Percentiles rank a stretch among this genome's conserved stretches.
Evolutionary conservation across 768 basidiomycete species (phyloP).

Genomic region (Termitomyces sp.): DNA sequence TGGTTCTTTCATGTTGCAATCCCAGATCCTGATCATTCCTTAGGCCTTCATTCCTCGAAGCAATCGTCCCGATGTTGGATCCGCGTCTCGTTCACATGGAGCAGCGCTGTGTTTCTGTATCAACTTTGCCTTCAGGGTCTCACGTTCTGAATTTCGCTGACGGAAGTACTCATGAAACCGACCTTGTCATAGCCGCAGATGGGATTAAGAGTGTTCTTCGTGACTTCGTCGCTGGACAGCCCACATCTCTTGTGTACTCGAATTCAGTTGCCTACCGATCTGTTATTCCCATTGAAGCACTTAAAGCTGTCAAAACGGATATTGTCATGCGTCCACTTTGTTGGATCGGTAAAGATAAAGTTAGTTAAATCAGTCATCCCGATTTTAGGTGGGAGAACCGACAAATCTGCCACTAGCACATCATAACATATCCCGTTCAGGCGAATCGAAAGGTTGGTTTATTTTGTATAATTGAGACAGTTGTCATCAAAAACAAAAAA

Average conservation of each 20-base stretch:
- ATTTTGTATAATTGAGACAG: not conserved
- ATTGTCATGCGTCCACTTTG: constrained; percentile 31
- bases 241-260: constrained; percentile 31
- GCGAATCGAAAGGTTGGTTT: constrained; percentile 30
- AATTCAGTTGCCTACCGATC: constrained; percentile 45
- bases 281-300: constrained; percentile 31
- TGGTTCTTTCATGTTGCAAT: not conserved
- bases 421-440: constrained; percentile 46
- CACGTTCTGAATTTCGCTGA: constrained; percentile 41
- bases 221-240: constrained; percentile 20
- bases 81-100: constrained; percentile 38
- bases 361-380: constrained; percentile 10
- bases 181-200: constrained; percentile 47
- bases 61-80: constrained; percentile 37
- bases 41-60: constrained; percentile 47
- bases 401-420: constrained; percentile 31
- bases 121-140: constrained; percentile 17
- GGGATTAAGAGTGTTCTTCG: constrained; percentile 47
- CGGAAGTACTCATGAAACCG: constrained; percentile 37
- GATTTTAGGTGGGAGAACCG: not conserved
- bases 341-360: constrained; percentile 42
- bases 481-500: constrained; percentile 6
- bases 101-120: constrained; percentile 40
- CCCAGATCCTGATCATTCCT: not conserved
- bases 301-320: constrained; percentile 34